Conservation (phyloP, 352 stramenopile genomes). For the Phytophthora lateralis region DNA sequence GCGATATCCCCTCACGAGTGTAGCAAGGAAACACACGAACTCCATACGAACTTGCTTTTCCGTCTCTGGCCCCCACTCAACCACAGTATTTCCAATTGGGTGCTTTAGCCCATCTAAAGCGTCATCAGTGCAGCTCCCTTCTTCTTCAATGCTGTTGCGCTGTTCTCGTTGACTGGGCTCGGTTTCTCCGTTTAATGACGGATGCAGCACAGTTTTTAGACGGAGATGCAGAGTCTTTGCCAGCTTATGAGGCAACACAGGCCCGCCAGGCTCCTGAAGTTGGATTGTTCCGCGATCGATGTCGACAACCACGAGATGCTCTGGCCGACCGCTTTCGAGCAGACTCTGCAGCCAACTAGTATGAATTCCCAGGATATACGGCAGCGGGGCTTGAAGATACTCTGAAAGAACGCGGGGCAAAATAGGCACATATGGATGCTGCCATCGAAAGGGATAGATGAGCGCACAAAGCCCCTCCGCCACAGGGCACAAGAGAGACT, state of each 20-base stretch:
- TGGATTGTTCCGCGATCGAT: constrained; percentile 74
- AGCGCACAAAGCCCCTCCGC: constrained; percentile 77
- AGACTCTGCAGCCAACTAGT: constrained; percentile 68
- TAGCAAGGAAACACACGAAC: constrained; percentile 75
- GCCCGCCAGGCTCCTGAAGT: constrained; percentile 53
- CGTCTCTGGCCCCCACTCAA: constrained; percentile 38
- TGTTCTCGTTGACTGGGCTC: constrained; percentile 8
- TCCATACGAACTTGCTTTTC: constrained; percentile 75
- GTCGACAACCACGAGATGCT: constrained; percentile 86
- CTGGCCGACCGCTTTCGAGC: constrained; percentile 70
- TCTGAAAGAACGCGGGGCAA: constrained; percentile 80
- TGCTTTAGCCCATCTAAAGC: constrained; percentile 7
- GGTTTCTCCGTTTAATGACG: constrained; percentile 35
- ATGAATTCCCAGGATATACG: constrained; percentile 84
- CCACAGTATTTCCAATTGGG: constrained; percentile 6
- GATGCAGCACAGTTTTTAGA: constrained; percentile 61
- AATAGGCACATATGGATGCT: constrained; percentile 87
- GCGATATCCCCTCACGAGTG: constrained; percentile 76
- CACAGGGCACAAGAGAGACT: constrained; percentile 76
- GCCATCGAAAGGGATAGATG: constrained; percentile 87
- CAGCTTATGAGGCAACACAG: constrained; percentile 61
- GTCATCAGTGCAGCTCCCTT: constrained; percentile 2
- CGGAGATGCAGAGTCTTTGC: constrained; percentile 51
- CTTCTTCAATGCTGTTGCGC: constrained; percentile 10
- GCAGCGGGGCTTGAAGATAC: constrained; percentile 83